Base-by-base conservation (phyloP, 106 monocot species). In the Dioscorea dumetorum region DNA sequence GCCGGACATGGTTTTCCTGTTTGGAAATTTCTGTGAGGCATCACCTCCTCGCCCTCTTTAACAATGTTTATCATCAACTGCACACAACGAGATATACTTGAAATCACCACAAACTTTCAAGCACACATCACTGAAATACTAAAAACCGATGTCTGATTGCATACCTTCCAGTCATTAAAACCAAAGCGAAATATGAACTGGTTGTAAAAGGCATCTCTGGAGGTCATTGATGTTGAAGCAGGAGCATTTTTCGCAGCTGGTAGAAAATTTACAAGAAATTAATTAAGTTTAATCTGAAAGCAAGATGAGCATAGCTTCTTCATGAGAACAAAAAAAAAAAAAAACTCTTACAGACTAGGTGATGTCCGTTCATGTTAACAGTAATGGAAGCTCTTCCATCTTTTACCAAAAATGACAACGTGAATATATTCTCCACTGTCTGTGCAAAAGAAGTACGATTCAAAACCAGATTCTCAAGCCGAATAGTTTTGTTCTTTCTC, bases 141-240 rank as follows among this genome's bases (percentile, higher is more conserved):
- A 54, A 18, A 15, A 16, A 16, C 18, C 2, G 54, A 8, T 18
- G 15, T 11, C 14, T 9, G 9, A 20, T 52, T 32, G 2, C 67
- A 24, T 90, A 99, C 97, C 89, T 86, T 84, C 97, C 97, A 92
- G 52, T 92, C 97, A 66, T 73, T 82, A 70, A 76, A 88, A 87
- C 89, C 97, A 65, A 81, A 87, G 78, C 89, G 68, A 78, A 99
- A 99, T 22, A 99, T 81, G 75, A 92, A 99, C 75, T 99, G 97
- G 64, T 64, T 74, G 77, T 83, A 90, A 4, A 83, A 77, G 17
- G 79, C 97, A 34, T 83, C 66, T 5, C 97, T 89, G 49, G 88
- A 84, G 5, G 87, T 68, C 54, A 90, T 72, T 4, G 84, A 74
- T 66, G 75, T 66, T 53, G 92, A 86, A 28, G 76, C 41, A 24